These are phyloP conservation scores for Spongospora subterranea DNA, from an alignment of 208 protist species.

Conservation along the genomic window DNA sequence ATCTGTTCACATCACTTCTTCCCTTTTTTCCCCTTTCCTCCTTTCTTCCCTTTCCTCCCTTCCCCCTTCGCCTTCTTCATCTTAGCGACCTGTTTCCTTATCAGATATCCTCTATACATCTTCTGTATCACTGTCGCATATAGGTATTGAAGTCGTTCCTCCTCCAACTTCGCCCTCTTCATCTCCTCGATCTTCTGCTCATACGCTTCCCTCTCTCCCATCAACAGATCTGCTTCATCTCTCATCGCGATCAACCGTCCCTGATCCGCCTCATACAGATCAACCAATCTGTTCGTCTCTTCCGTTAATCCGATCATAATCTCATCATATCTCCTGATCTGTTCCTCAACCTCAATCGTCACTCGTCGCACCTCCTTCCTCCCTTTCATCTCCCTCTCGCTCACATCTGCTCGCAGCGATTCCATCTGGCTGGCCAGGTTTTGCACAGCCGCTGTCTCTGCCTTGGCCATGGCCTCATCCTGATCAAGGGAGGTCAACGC, in stretches of 20 bases:
- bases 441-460: background rate
- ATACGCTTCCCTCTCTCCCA: conserved; percentile 14
- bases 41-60: background rate
- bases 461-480: background rate
- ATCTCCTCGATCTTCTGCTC: background rate
- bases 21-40: too few species aligned
- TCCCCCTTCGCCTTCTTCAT: background rate
- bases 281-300: background rate
- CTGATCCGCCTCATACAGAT: background rate
- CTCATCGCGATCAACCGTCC: background rate
- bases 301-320: conserved; percentile 8
- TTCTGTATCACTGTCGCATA: background rate
- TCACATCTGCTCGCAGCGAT: background rate
- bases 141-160: background rate
- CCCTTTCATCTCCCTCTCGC: background rate
- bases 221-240: background rate
- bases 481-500: background rate
- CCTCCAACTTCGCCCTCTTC: background rate
- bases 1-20: too few species aligned
- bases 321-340: conserved; percentile 19
- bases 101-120: background rate
- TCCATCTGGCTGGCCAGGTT: background rate
- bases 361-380: conserved; percentile 38
- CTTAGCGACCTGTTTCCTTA: background rate
- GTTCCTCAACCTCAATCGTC: background rate